Evolutionary conservation across 306 rosid species (phyloP).

Genomic region (Prunus kanzakura): DNA sequence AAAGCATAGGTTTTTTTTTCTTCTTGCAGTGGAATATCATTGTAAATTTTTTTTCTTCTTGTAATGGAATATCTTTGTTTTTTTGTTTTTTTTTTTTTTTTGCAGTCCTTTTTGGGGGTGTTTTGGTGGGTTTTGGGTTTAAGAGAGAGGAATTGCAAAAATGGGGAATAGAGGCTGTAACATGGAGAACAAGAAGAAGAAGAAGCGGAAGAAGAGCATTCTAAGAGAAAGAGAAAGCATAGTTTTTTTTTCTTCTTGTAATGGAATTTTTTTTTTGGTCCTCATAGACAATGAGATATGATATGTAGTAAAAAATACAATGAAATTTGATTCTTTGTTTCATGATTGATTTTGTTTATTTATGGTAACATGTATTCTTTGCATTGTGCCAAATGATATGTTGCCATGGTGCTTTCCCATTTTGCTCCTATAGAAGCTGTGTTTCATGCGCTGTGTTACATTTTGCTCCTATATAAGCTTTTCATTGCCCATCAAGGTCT

Average conservation of each 20-base stretch:
- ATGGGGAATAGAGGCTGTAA: constrained; percentile 20
- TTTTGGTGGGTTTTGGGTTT: constrained; percentile 35
- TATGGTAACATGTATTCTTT: neutral
- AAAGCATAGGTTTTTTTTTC: neutral
- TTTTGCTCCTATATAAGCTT: neutral
- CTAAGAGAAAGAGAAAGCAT: neutral
- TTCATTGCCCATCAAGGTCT: neutral
- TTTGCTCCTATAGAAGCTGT: neutral
- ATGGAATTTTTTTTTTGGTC: neutral
- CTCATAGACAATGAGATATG: neutral
- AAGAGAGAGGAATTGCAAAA: constrained; percentile 31
- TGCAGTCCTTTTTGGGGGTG: constrained; percentile 24
- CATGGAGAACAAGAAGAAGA: constrained; percentile 12
- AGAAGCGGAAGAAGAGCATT: constrained; percentile 27
- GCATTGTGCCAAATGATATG: neutral
- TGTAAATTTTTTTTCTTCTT: neutral
- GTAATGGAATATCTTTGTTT: neutral
- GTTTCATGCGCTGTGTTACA: too few species aligned
- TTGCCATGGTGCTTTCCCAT: neutral
- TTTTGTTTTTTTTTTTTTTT: constrained; percentile 5
- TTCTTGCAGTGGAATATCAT: neutral
- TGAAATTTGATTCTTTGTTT: neutral
- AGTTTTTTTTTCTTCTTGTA: neutral
- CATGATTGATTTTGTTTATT: neutral
- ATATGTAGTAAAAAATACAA: neutral